Base-by-base conservation (phyloP, 2,329 filamentous ascomycete species). In the Alternaria dauci region DNA sequence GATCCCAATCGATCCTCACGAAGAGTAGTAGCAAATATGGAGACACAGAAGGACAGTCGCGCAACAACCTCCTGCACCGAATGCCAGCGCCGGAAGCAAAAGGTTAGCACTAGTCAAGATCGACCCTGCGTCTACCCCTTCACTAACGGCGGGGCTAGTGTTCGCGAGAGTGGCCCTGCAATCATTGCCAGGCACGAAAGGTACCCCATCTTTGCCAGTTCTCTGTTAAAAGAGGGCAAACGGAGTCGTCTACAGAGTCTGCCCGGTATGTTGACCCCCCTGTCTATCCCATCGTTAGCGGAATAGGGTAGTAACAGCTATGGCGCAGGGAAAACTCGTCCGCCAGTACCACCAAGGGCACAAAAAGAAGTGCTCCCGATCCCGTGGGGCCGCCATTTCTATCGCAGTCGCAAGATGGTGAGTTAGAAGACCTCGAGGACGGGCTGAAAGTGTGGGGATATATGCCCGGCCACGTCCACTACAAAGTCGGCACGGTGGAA, bases 31-130 rank as follows among this genome's bases (percentile, higher is more conserved):
- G 18, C 16, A 23, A 55, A 20, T 9, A 76, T 75, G 72, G 67
- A 74, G 50, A 9, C 56, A 11, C 55, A 62, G 9, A 76, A 73
- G 43, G 70, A 76, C 7, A 71, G 60, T 43, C 70, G 68, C 38
- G 58, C 69, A 3, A 65, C 66, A 8, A 71, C 62, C 8, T 76
- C 82, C 5, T 85, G 82, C 70, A 76, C 79, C 3, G 82, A 85
- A 66, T 85, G 83, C 63, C 82, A 83, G 61, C 78, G 83, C 8
- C 79, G 82, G 42, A 85, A 85, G 70, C 83, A 85, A 64, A 84
- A 83, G 78, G 81, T 78, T 71, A 67, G 72, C 56, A 50, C 38
- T 54, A 39, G 54, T 46, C 36, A 46, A 41, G 58, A 52, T 41
- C 42, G 43, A 23, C 46, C 57, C 59, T 58, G 56, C 42, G 56